Base-by-base conservation (phyloP, 345 rosid species). In the Populus ilicifolia region DNA sequence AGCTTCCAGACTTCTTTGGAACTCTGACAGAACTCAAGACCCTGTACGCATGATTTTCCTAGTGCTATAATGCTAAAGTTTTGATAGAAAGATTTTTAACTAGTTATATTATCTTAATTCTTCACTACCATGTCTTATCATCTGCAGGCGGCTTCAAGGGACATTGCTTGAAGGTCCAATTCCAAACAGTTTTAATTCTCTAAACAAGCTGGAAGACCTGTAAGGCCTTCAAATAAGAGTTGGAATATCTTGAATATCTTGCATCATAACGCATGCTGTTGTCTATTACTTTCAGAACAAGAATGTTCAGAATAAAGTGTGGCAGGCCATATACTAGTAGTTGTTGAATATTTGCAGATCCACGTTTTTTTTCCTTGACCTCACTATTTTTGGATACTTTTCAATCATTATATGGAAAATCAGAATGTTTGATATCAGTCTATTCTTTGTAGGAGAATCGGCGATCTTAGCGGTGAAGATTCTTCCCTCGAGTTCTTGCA, bases 111-210 rank as follows among this genome's bases (percentile, higher is more conserved):
- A 9, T 54, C 65, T 67, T 20, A 7, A 5, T 29, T 69, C 23
- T 11, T 29, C 56, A 21, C 65, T 52, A 62, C 69, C 39, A 38
- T 38, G 8, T 38, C 39, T 63, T 82, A 23, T 68, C 23, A 52
- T 75, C 61, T 33, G 6, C 81, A 89, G 90, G 73, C 78, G 89
- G 27, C 76, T 87, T 70, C 86, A 87, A 75, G 90, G 92, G 41
- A 86, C 88, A 0, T 35, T 67, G 74, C 89, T 89, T 20, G 83
- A 85, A 82, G 92, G 92, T 77, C 89, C 90, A 29, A 87, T 89
- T 21, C 92, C 92, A 48, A 76, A 71, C 79, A 89, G 75, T 80
- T 86, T 87, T 12, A 74, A 74, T 2, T 81, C 80, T 75, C 82
- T 89, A 16, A 78, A 80, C 46, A 87, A 86, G 67, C 75, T 89